Evolutionary conservation across 345 rosid species (phyloP).

Genomic region (Hibiscus trionum): DNA sequence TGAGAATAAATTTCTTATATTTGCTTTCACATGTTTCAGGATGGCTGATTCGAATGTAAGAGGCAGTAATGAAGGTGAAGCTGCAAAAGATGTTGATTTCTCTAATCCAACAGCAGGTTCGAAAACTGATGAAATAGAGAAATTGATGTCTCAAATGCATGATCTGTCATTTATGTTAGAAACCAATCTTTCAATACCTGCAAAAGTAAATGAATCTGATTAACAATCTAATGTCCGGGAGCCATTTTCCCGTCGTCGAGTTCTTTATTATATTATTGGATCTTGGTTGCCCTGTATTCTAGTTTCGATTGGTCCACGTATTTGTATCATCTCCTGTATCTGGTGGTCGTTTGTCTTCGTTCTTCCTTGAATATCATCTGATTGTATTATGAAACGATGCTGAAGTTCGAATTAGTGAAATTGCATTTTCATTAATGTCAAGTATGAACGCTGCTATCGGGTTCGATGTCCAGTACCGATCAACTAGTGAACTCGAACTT

Average conservation of each 20-base stretch:
- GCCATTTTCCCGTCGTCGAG: neutral
- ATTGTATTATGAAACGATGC: neutral
- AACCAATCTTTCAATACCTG: slow-evolving; percentile 49
- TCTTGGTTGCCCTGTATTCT: neutral
- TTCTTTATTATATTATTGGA: neutral
- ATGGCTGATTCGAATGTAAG: slow-evolving; percentile 17
- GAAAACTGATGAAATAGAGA: slow-evolving; percentile 24
- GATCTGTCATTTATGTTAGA: slow-evolving; percentile 87
- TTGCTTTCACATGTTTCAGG: slow-evolving; percentile 27
- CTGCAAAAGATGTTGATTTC: slow-evolving; percentile 3
- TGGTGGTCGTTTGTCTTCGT: neutral
- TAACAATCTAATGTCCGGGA: neutral
- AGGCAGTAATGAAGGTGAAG: slow-evolving; percentile 23
- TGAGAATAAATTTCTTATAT: neutral
- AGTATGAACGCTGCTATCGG: slow-evolving; percentile 73
- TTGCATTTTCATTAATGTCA: too few species aligned
- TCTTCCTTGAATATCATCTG: neutral
- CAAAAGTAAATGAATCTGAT: slow-evolving; percentile 2
- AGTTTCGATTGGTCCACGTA: neutral
- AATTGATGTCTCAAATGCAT: slow-evolving; percentile 69
- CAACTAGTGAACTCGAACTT: slow-evolving; percentile 63
- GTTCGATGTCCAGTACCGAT: slow-evolving; percentile 75
- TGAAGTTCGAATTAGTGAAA: neutral
- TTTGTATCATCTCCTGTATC: neutral
- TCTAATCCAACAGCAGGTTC: neutral